phyloP scores from a whole-genome alignment of 2,329 filamentous ascomycete species.

The Pseudocercospora pini-densiflorae region DNA sequence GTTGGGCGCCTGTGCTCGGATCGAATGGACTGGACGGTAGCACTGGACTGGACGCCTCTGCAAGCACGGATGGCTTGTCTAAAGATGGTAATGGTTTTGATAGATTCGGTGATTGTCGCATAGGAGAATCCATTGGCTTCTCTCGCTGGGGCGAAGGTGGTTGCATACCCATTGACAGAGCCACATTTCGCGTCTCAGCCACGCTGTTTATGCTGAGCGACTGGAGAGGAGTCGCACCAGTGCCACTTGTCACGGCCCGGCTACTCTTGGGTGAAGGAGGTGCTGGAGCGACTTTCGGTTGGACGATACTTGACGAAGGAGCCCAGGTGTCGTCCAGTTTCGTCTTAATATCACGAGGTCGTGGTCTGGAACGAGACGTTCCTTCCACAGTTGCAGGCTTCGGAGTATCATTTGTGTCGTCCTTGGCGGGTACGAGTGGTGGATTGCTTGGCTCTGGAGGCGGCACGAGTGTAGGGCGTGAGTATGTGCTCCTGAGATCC shows the following conservation, averaged over 20 bases:
- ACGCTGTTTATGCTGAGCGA: constrained; percentile 37
- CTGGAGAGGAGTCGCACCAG: constrained; percentile 33
- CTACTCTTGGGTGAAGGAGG: constrained; percentile 22
- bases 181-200: constrained; percentile 20
- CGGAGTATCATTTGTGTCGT: background rate
- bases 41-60: constrained; percentile 6
- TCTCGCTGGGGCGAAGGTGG: constrained; percentile 24
- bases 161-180: constrained; percentile 28
- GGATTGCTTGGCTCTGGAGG: background rate
- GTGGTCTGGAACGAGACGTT: constrained; percentile 7
- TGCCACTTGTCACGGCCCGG: constrained; percentile 33
- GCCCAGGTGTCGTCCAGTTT: constrained; percentile 35
- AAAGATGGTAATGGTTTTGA: constrained; percentile 18
- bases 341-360: constrained; percentile 14
- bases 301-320: constrained; percentile 27
- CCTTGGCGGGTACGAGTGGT: background rate
- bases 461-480: background rate
- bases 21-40: constrained; percentile 16
- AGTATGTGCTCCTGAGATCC: background rate
- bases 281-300: constrained; percentile 12
- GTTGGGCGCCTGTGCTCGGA: constrained; percentile 3
- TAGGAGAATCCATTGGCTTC: constrained; percentile 26
- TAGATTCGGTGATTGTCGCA: constrained; percentile 22
- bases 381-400: background rate
- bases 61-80: background rate